Conservation (phyloP, 73 alveolate species). For the Breviolum minutum region DNA sequence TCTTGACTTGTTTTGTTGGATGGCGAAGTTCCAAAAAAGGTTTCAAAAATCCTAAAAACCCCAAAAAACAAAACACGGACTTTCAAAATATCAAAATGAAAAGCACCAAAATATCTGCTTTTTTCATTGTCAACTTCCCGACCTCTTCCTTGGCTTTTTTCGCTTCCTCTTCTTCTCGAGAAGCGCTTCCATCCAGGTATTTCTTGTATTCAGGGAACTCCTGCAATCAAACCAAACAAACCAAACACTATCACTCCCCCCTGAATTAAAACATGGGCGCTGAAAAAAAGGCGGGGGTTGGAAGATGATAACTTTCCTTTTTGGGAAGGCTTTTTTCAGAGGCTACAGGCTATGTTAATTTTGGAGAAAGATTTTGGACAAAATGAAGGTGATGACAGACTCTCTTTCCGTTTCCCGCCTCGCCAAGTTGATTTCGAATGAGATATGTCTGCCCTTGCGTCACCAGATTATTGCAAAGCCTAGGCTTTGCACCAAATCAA, state of each 20-base stretch:
- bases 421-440: slow-evolving; percentile 61
- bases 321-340: too few species aligned
- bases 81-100: too few species aligned
- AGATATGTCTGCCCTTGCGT: slow-evolving; percentile 67
- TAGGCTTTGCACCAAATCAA: background rate
- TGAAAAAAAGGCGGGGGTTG: background rate
- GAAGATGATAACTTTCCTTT: background rate
- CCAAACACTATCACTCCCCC: too few species aligned
- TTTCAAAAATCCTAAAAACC: background rate
- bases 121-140: background rate
- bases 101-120: too few species aligned
- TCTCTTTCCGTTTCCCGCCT: background rate
- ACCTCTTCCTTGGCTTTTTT: slow-evolving; percentile 15
- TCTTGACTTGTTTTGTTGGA: background rate
- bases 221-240: background rate
- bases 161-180: background rate
- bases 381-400: background rate
- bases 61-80: too few species aligned
- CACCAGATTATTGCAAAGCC: slow-evolving; percentile 67
- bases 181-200: slow-evolving; percentile 28
- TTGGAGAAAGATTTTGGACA: background rate
- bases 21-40: too few species aligned
- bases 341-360: too few species aligned
- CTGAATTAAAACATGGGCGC: too few species aligned
- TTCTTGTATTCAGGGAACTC: slow-evolving; percentile 73